Evolutionary conservation across 2,329 filamentous ascomycete species (phyloP), one percentile per base, ranked within the genome.

Genomic region (Paecilomyces dactylethromorphus): DNA sequence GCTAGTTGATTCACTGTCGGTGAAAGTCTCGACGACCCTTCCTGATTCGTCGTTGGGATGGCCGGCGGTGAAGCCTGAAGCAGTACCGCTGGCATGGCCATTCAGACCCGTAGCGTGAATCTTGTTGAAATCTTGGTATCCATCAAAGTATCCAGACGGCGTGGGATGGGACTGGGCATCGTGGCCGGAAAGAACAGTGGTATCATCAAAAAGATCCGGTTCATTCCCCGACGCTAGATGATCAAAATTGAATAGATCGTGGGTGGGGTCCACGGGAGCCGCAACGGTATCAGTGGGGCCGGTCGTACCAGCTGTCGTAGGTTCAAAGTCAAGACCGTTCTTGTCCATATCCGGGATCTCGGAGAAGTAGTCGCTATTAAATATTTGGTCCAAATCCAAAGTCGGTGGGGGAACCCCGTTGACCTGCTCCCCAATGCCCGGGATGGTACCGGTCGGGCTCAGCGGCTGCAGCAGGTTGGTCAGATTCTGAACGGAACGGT

Each of bases 391-490:
- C 2, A 86, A 76, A 60, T 86, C 83, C 39, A 85, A 75, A 3
- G 75, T 71, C 1, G 77, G 75, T 26, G 76, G 76, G 4, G 72
- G 74, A 1, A 81, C 70, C 35, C 66, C 72, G 13, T 71, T 71
- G 31, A 69, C 71, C 55, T 76, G 75, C 39, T 77, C 74, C 33
- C 65, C 68, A 4, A 94, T 73, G 3, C 90, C 90, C 1, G 91
- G 89, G 35, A 96, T 90, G 15, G 84, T 83, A 3, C 91, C 91
- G 0, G 85, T 90, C 0, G 92, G 92, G 67, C 88, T 92, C 12
- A 96, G 81, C 0, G 92, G 92, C 6, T 89, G 87, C 7, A 97
- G 81, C 15, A 91, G 78, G 58, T 85, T 86, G 56, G 86, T 86
- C 10, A 97, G 80, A 59, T 90, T 86, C 61, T 90, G 85, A 1